Evolutionary conservation across 202 grass and related monocot species (phyloP), one percentile per base, ranked within the genome.

Genomic region (Setaria italica): DNA sequence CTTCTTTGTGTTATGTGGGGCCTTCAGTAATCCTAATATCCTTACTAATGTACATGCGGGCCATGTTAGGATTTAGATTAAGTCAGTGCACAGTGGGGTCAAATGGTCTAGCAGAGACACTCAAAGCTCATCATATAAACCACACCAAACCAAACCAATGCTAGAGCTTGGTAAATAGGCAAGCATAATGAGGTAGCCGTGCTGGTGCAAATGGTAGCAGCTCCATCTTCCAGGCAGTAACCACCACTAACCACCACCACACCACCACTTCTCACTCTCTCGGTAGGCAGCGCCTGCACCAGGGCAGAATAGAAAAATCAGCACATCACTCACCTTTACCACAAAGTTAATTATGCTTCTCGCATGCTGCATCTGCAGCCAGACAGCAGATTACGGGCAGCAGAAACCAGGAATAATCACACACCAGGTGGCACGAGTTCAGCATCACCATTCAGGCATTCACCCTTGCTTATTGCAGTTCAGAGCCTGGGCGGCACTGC

Each of bases 321-420:
- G 77, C 89, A 66, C 81, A 11, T 79, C 80, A 72, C 77, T 81
- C n/a, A 11, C 49, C 37, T 88, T 79, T 59, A 6, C 32, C 47
- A 33, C 20, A 66, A 74, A 74, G 77, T 77, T 51, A 91, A 88
- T 77, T 83, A 83, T 66, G 71, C 81, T 85, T 11, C 19, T 39
- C 20, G 72, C 89, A 72, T 37, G 89, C 77, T 85, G 88, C 71
- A 81, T 71, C 17, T 29, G 87, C 77, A 88, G 82, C 9, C 25
- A 43, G 71, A 67, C 62, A 79, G 65, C 42, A 66, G 35, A 80
- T 65, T 83, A 54, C 73, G 34, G 33, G 56, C 30, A 74, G 8
- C 19, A 72, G 56, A 39, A 86, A 81, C 35, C 88, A 82, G 78
- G 72, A 70, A 69, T 66, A 70, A 69, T 66, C 65, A 6, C 35